phyloP scores from a whole-genome alignment of 495 filamentous ascomycete genomes.

The Aspergillus incahuasiensis region DNA sequence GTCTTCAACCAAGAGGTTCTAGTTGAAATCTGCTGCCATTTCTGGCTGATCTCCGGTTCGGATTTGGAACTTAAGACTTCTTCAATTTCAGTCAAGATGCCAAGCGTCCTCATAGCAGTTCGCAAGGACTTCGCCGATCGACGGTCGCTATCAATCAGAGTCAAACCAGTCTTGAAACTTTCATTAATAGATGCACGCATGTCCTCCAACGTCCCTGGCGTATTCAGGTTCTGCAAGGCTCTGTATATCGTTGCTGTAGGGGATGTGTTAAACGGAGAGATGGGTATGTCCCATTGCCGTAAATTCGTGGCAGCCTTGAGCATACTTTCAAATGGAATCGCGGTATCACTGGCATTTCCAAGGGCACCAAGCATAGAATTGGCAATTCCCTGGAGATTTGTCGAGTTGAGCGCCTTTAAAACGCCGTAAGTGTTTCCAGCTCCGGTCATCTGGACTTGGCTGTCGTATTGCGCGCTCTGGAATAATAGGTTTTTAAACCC shows the following conservation, averaged over 20 bases:
- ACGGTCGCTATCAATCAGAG: slow-evolving; percentile 47
- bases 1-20: slow-evolving; percentile 75
- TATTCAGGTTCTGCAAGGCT: slow-evolving; percentile 74
- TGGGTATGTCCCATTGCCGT: slow-evolving; percentile 88
- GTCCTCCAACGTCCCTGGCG: slow-evolving; percentile 49
- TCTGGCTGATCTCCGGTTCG: slow-evolving; percentile 54
- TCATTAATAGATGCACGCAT: slow-evolving; percentile 53
- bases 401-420: slow-evolving; percentile 41
- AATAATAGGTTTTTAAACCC: slow-evolving; percentile 86
- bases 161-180: slow-evolving; percentile 61
- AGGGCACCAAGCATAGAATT: slow-evolving; percentile 39
- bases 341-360: slow-evolving; percentile 23
- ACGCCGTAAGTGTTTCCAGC: slow-evolving; percentile 42
- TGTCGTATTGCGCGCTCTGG: slow-evolving; percentile 87
- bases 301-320: slow-evolving; percentile 79
- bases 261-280: slow-evolving; percentile 55
- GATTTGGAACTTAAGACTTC: slow-evolving; percentile 62
- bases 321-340: slow-evolving; percentile 58
- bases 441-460: slow-evolving; percentile 59
- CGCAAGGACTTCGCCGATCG: slow-evolving; percentile 58
- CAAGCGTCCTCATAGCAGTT: slow-evolving; percentile 63
- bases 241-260: slow-evolving; percentile 69
- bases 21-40: slow-evolving; percentile 56
- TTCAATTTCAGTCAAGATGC: slow-evolving; percentile 74
- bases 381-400: slow-evolving; percentile 45